Evolutionary conservation across 1,284 basidiomycete genomes (phyloP), one percentile per base, ranked within the genome.

Genomic region (Blastosporella zonata): DNA sequence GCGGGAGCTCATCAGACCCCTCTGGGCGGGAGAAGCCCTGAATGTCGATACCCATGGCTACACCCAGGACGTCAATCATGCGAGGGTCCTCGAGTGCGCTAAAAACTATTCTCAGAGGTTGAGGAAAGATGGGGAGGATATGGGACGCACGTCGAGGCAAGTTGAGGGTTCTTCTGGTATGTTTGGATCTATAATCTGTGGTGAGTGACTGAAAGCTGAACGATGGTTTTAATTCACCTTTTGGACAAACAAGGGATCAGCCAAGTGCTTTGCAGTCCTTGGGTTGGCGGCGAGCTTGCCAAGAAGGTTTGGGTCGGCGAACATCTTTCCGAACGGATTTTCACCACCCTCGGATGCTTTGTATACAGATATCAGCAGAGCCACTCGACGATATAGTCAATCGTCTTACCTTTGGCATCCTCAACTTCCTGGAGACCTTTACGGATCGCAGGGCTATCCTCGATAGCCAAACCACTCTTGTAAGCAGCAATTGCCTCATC

Each of bases 1-100:
- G 77, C 4, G 90, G 89, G 45, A 88, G 72, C 50, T 92, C 90
- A 51, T 87, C 79, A 6, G 90, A 91, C 34, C 91, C 93, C 71
- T 93, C 90, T 21, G 89, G 86, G 49, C 93, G 79, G 50, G 84
- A 77, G 67, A 91, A 91, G 43, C 88, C 93, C 67, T 92, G 85
- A 66, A 98, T 81, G 68, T 98, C 93, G 58, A 98, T 81, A 41
- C 93, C 93, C 90, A 97, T 94, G 52, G 93, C 77, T 8, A 85
- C 95, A 54, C 95, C 95, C 52, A 97, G 78, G 17, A 94, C 93
- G 60, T 89, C 84, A 68, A 97, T 90, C 91, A 97, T 96, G 52
- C 95, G 81, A 29, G 94, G 84, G 68, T 98, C 94, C 58, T 81
- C 73, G 60, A 90, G 69, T 58, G 76, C 69, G 6, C 80, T 82